Evolutionary conservation across 139 green algal species (phyloP).

Genomic region (Haematococcus sp.): DNA sequence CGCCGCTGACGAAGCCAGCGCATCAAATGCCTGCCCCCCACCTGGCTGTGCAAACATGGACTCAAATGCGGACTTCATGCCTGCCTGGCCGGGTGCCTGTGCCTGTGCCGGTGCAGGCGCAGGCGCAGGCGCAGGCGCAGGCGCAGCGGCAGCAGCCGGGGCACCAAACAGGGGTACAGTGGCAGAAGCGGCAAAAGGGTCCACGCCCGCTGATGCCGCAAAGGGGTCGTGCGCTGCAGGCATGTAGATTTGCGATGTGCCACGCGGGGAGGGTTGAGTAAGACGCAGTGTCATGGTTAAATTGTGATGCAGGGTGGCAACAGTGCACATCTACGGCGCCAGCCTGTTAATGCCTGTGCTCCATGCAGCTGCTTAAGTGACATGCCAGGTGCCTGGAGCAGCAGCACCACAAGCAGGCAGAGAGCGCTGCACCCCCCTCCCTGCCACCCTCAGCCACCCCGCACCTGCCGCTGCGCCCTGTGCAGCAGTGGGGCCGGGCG

Average conservation of each 20-base stretch:
- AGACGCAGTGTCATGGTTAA: neutral
- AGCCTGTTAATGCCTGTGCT: neutral
- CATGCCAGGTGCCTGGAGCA: no score
- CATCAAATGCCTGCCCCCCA: neutral
- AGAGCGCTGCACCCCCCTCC: no score
- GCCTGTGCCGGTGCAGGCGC: neutral
- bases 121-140: neutral
- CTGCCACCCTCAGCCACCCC: no score
- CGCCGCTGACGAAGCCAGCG: neutral
- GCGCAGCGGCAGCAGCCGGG: neutral
- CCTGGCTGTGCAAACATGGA: constrained; percentile 9
- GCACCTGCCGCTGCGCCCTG: no score
- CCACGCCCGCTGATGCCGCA: neutral
- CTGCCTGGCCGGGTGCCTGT: neutral
- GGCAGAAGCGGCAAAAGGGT: constrained; percentile 15
- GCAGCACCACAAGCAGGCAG: no score
- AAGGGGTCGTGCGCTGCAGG: constrained; percentile 14
- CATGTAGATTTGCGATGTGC: neutral
- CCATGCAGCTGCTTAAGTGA: neutral
- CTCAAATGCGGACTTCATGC: constrained; percentile 15
- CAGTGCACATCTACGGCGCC: neutral
- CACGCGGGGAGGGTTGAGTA: neutral
- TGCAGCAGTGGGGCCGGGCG: neutral
- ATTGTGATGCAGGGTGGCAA: neutral
- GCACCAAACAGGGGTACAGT: neutral